phyloP scores from a whole-genome alignment of 306 rosid genomes.

The Inga oerstediana region DNA sequence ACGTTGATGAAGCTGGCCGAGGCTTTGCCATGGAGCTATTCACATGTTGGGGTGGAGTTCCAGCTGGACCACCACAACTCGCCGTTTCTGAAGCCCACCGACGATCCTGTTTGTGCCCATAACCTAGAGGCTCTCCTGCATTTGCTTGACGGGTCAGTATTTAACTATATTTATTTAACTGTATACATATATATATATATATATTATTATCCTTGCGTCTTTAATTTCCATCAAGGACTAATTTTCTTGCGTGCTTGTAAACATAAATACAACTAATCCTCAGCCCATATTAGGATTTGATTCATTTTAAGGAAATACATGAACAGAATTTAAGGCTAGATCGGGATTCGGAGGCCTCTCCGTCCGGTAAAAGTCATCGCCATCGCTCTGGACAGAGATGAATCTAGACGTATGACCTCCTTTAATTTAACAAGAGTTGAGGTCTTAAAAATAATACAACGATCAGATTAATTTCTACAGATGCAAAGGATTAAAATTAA shows the following conservation, averaged over 20 bases:
- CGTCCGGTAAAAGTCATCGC: not conserved
- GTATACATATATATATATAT: not conserved
- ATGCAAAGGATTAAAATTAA: not conserved
- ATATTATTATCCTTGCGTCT: not conserved
- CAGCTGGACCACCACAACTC: slow-evolving; percentile 64
- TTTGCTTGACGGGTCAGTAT: slow-evolving; percentile 75
- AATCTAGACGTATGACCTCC: not conserved
- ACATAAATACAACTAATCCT: not conserved
- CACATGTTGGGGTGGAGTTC: slow-evolving; percentile 73
- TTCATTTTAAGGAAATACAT: not conserved
- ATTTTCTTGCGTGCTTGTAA: not conserved
- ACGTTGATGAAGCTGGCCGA: slow-evolving; percentile 56
- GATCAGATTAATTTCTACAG: not conserved
- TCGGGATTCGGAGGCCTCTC: not conserved
- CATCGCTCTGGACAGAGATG: not conserved
- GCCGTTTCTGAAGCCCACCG: slow-evolving; percentile 62
- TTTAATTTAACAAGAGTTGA: not conserved
- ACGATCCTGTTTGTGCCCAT: slow-evolving; percentile 58
- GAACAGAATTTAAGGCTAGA: not conserved
- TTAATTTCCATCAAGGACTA: not conserved
- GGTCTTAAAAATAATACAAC: too few species aligned
- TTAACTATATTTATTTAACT: not conserved
- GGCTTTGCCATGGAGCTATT: slow-evolving; percentile 83
- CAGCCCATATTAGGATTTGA: not conserved
- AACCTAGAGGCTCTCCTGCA: slow-evolving; percentile 86